Evolutionary conservation across 108 stramenopile genomes (phyloP).

Genomic region (Skeletonema marinoi): DNA sequence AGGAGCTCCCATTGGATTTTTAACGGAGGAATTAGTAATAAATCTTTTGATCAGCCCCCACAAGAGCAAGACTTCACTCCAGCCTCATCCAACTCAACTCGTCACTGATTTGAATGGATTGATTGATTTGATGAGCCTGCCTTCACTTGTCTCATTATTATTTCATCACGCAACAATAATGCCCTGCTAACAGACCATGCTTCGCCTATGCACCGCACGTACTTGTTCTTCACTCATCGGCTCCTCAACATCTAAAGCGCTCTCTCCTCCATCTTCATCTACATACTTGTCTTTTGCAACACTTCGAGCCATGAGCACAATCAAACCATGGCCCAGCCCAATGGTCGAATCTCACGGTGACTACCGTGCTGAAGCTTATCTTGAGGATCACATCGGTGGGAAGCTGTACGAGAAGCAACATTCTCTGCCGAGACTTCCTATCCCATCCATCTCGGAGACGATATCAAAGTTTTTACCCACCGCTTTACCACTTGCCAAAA

Average conservation of each 20-base stretch:
- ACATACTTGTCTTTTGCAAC: not conserved
- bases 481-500: constrained; percentile 65
- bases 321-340: constrained; percentile 62
- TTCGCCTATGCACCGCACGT: not conserved
- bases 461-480: constrained; percentile 69
- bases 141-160: not conserved
- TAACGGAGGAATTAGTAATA: not conserved
- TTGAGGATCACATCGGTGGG: constrained; percentile 69
- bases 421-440: constrained; percentile 68
- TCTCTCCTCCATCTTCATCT: not conserved
- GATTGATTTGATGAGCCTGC: not conserved
- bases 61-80: no score
- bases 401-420: constrained; percentile 68
- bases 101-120: no score
- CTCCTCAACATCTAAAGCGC: constrained; percentile 3
- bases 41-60: not conserved
- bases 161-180: not conserved
- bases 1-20: not conserved
- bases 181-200: not conserved
- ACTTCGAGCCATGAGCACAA: constrained; percentile 29
- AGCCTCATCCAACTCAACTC: no score
- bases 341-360: constrained; percentile 76
- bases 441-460: constrained; percentile 72
- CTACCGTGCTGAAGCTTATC: constrained; percentile 67
- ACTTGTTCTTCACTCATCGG: not conserved